Percentiles rank a stretch among this genome's conserved stretches.
These are phyloP conservation scores for Tricholomella constricta DNA, from an alignment of 768 basidiomycete species.

Conservation along the genomic window DNA sequence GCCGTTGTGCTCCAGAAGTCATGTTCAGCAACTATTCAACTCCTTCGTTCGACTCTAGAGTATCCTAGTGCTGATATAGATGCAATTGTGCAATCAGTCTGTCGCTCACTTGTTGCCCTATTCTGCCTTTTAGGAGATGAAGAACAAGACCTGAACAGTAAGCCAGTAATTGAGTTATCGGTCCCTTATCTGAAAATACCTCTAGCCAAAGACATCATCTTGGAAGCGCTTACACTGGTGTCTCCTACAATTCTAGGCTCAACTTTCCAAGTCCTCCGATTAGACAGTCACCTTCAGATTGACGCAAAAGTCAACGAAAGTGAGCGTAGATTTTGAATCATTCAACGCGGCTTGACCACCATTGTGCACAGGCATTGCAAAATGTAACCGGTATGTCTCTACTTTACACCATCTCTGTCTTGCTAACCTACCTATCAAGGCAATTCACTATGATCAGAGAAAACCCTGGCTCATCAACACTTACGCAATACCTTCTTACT, in stretches of 20 bases:
- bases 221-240: constrained; percentile 33
- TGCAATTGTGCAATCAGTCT: constrained; percentile 20
- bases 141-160: constrained; percentile 24
- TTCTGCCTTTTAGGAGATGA: constrained; percentile 28
- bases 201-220: constrained; percentile 33
- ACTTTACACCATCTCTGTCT: background rate
- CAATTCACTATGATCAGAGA: too few species aligned
- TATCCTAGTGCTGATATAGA: constrained; percentile 12
- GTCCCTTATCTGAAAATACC: background rate
- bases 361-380: constrained; percentile 6
- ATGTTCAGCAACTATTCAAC: constrained; percentile 28
- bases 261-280: constrained; percentile 20
- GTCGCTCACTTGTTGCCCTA: constrained; percentile 29
- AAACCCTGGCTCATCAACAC: background rate
- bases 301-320: constrained; percentile 33
- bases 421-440: too few species aligned
- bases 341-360: background rate
- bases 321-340: constrained; percentile 12
- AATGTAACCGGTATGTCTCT: constrained; percentile 8
- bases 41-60: constrained; percentile 21
- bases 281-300: constrained; percentile 26
- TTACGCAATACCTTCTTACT: constrained; percentile 13
- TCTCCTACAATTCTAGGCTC: constrained; percentile 14
- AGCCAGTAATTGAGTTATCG: constrained; percentile 2
- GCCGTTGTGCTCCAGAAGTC: constrained; percentile 28